These are phyloP conservation scores for Lentinula aciculospora DNA, from an alignment of 768 basidiomycete species.

Conservation along the genomic window DNA sequence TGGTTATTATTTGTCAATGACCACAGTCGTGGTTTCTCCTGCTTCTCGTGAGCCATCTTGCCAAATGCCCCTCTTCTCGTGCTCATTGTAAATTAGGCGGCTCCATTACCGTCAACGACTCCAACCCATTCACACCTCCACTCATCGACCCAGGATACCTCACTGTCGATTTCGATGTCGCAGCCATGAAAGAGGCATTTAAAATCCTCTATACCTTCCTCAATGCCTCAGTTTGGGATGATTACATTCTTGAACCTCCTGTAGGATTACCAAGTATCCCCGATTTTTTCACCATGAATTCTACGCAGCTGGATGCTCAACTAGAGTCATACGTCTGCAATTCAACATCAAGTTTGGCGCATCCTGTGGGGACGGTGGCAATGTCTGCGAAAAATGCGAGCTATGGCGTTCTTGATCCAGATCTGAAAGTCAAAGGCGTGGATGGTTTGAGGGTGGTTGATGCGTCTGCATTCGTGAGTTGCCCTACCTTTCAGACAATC, in stretches of 20 bases:
- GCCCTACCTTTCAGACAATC: background rate
- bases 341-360: slow-evolving; percentile 16
- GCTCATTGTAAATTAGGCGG: slow-evolving; percentile 14
- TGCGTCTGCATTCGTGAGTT: slow-evolving; percentile 28
- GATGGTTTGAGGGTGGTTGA: slow-evolving; percentile 31
- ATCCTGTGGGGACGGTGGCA: slow-evolving; percentile 23
- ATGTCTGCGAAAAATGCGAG: slow-evolving; percentile 22
- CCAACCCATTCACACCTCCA: slow-evolving; percentile 19
- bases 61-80: background rate
- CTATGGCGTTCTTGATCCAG: slow-evolving; percentile 28
- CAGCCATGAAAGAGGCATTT: slow-evolving; percentile 22
- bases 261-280: slow-evolving; percentile 13
- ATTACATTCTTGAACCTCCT: slow-evolving; percentile 18
- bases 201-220: slow-evolving; percentile 20
- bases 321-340: slow-evolving; percentile 19
- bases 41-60: slow-evolving; percentile 6
- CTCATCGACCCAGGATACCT: slow-evolving; percentile 22
- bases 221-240: slow-evolving; percentile 21
- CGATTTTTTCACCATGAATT: background rate
- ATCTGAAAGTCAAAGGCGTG: slow-evolving; percentile 27
- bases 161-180: slow-evolving; percentile 17
- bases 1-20: slow-evolving; percentile 13
- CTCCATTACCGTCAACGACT: slow-evolving; percentile 20
- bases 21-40: slow-evolving; percentile 8
- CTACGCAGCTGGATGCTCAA: slow-evolving; percentile 20